Evolutionary conservation across 2,329 filamentous ascomycete genomes (phyloP).

Genomic region (Bipolaris oryzae): DNA sequence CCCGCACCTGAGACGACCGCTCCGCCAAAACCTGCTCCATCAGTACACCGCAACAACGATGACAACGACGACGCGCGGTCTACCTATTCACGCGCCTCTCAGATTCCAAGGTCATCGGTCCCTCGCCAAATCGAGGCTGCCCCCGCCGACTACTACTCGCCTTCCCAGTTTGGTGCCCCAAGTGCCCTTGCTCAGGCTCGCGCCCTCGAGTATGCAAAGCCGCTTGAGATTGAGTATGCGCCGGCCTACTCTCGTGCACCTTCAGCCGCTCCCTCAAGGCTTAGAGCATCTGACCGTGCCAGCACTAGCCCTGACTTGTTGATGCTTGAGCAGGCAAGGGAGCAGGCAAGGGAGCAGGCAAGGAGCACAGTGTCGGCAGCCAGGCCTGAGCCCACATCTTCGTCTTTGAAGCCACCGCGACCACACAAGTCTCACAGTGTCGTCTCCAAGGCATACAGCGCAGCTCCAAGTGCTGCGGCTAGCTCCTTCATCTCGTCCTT

Average conservation of each 20-base stretch:
- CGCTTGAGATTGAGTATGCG: constrained; percentile 7
- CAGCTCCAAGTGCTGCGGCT: constrained; percentile 28
- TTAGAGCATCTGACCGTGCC: constrained; percentile 35
- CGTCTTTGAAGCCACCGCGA: constrained; percentile 11
- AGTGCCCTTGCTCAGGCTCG: constrained; percentile 11
- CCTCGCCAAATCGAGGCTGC: constrained; percentile 50
- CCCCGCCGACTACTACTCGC: constrained; percentile 43
- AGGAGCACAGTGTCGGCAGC: constrained; percentile 26
- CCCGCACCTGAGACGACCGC: constrained; percentile 2
- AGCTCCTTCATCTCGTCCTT: constrained; percentile 48
- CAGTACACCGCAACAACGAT: constrained; percentile 45
- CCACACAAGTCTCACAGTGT: constrained; percentile 19
- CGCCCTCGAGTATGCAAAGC: constrained; percentile 1
- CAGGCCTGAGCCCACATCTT: constrained; percentile 24
- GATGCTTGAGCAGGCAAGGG: no score
- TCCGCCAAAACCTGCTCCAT: constrained; percentile 18
- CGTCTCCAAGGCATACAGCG: constrained; percentile 14
- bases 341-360: constrained; percentile 28
- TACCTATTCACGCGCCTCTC: constrained; percentile 34
- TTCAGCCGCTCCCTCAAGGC: constrained; percentile 31
- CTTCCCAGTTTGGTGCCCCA: constrained; percentile 39
- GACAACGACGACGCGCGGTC: constrained; percentile 47
- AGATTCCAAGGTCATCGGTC: constrained; percentile 22
- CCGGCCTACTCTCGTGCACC: constrained; percentile 41
- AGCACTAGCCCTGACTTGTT: constrained; percentile 40